Evolutionary conservation across 225 moss, liverwort and hornwort species (phyloP).

Genomic region (Marchantia paleacea): DNA sequence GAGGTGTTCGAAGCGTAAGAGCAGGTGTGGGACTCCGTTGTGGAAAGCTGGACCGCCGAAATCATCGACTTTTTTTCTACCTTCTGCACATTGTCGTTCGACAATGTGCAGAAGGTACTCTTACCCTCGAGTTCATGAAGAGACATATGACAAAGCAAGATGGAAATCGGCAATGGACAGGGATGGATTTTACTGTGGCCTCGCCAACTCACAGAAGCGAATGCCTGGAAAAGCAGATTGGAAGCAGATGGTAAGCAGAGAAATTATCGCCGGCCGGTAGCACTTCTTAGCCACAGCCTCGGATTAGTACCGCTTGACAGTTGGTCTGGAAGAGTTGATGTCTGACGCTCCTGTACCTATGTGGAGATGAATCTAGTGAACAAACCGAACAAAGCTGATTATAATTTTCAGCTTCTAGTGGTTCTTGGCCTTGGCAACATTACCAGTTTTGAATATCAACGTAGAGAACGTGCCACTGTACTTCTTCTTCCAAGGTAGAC

Average conservation of each 20-base stretch:
- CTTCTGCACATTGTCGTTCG: not conserved
- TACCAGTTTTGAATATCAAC: no score
- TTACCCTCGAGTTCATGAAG: not conserved
- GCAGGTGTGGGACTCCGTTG: not conserved
- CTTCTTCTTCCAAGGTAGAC: no score
- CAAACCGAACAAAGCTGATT: no score
- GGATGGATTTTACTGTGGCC: not conserved
- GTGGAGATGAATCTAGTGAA: no score
- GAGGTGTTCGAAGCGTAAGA: not conserved
- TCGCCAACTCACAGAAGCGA: not conserved
- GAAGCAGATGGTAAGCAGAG: not conserved
- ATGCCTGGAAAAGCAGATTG: not conserved
- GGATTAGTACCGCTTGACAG: not conserved
- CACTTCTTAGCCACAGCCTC: not conserved
- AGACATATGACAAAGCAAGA: not conserved
- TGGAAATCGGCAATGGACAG: slow-evolving; percentile 1
- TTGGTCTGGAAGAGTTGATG: not conserved
- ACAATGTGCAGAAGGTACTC: no score
- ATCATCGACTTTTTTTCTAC: not conserved
- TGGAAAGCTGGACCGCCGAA: not conserved
- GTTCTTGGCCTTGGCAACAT: no score
- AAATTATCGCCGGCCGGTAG: not conserved
- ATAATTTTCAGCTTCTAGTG: no score
- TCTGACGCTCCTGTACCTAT: no score
- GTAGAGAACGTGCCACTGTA: no score